Conservation (phyloP, 2,329 filamentous ascomycete genomes). For the Trichoderma sp. region DNA sequence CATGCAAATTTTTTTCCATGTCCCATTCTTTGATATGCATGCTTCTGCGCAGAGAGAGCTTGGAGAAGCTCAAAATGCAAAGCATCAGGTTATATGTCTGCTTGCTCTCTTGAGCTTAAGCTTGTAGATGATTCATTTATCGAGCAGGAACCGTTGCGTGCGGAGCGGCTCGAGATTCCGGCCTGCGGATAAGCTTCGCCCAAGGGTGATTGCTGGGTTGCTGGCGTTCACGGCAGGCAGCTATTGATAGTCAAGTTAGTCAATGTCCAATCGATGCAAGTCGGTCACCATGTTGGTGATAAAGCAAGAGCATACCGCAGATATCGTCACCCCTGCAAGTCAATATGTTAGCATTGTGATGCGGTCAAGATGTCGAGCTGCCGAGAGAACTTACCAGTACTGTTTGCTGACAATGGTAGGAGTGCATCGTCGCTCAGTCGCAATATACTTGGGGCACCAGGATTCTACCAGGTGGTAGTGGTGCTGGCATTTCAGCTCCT, state of each 20-base stretch:
- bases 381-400: conserved; percentile 42
- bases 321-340: conserved; percentile 45
- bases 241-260: conserved; percentile 31
- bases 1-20: not conserved
- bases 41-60: not conserved
- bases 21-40: not conserved
- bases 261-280: not conserved
- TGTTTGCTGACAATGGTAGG: conserved; percentile 48
- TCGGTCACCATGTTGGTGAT: not conserved
- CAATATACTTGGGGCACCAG: conserved; percentile 49
- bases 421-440: conserved; percentile 45
- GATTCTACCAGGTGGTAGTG: conserved; percentile 53
- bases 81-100: not conserved
- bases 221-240: conserved; percentile 43
- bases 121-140: conserved; percentile 10
- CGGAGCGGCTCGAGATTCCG: conserved; percentile 32
- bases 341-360: conserved; percentile 29
- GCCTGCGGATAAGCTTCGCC: conserved; percentile 41
- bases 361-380: not conserved
- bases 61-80: not conserved
- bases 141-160: conserved; percentile 34
- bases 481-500: conserved; percentile 53
- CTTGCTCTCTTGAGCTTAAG: not conserved
- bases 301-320: conserved; percentile 41
- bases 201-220: conserved; percentile 42